These are phyloP conservation scores for Verticillium longisporum DNA, from an alignment of 2,329 filamentous ascomycete species.

Conservation along the genomic window DNA sequence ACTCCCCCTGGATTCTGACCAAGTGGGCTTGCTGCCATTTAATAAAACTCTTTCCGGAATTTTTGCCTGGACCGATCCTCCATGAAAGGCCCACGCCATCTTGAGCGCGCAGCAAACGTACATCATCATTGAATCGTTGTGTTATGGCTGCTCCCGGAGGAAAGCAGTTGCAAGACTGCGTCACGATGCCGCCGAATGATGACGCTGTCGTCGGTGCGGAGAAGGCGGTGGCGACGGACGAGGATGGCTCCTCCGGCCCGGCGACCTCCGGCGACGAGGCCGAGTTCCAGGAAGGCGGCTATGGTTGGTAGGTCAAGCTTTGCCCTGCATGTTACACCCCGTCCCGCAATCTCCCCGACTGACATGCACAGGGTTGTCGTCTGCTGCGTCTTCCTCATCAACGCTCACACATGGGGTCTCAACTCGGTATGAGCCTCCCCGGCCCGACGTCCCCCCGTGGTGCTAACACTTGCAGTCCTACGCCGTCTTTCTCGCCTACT, in stretches of 20 bases:
- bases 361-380: slow-evolving; percentile 39
- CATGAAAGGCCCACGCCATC: background rate
- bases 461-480: slow-evolving; percentile 34
- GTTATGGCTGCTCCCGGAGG: background rate
- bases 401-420: slow-evolving; percentile 69
- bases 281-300: slow-evolving; percentile 47
- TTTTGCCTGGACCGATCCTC: background rate
- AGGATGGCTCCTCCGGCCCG: background rate
- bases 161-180: background rate
- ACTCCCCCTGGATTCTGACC: background rate
- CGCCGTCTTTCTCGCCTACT: slow-evolving; percentile 50
- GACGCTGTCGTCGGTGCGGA: background rate
- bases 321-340: background rate
- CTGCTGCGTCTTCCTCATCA: slow-evolving; percentile 48
- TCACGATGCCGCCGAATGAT: background rate
- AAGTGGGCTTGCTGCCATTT: background rate
- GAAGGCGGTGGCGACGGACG: background rate
- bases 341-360: background rate
- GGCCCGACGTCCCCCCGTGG: background rate
- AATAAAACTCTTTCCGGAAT: background rate
- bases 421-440: slow-evolving; percentile 42
- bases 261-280: slow-evolving; percentile 7
- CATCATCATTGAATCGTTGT: background rate
- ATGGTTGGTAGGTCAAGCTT: slow-evolving; percentile 43
- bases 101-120: background rate